Evolutionary conservation across 768 basidiomycete genomes (phyloP).

Genomic region (Harrya chromipes): DNA sequence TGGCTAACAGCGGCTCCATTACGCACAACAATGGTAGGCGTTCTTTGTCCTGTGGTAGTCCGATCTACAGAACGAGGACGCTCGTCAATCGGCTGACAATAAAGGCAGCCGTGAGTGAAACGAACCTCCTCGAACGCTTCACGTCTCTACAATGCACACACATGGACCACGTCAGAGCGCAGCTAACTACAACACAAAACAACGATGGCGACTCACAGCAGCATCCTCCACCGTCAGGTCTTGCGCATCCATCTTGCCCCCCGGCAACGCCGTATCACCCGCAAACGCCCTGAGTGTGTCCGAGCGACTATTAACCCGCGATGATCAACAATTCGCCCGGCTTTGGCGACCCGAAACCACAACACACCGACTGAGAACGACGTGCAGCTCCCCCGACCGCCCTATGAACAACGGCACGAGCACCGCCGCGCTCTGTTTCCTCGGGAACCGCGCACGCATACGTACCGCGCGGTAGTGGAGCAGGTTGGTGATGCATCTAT

Average conservation of each 20-base stretch:
- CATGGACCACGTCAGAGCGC: not conserved
- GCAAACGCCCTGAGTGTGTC: slow-evolving; percentile 72
- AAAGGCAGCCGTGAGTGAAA: too few relatives aligned
- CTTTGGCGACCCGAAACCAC: not conserved
- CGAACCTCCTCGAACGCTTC: slow-evolving; percentile 85
- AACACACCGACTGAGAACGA: slow-evolving; percentile 75
- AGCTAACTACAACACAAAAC: not conserved
- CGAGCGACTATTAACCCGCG: slow-evolving; percentile 52
- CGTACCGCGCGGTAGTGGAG: slow-evolving; percentile 24
- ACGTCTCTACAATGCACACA: slow-evolving; percentile 52
- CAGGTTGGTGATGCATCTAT: slow-evolving; percentile 27
- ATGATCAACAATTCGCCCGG: too few relatives aligned
- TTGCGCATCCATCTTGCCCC: slow-evolving; percentile 71
- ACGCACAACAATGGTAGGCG: slow-evolving; percentile 76
- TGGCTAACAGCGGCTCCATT: slow-evolving; percentile 76
- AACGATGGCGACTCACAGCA: slow-evolving; percentile 46
- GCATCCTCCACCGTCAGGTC: slow-evolving; percentile 75
- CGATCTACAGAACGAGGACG: slow-evolving; percentile 53
- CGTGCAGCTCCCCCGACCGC: slow-evolving; percentile 78
- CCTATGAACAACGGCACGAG: slow-evolving; percentile 86
- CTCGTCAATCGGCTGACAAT: not conserved
- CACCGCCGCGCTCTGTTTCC: slow-evolving; percentile 66
- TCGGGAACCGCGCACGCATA: slow-evolving; percentile 44
- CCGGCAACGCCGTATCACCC: slow-evolving; percentile 86
- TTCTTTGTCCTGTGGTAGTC: slow-evolving; percentile 66